Evolutionary conservation across 2,329 filamentous ascomycete genomes (phyloP).

Genomic region (Parastagonospora avenae): DNA sequence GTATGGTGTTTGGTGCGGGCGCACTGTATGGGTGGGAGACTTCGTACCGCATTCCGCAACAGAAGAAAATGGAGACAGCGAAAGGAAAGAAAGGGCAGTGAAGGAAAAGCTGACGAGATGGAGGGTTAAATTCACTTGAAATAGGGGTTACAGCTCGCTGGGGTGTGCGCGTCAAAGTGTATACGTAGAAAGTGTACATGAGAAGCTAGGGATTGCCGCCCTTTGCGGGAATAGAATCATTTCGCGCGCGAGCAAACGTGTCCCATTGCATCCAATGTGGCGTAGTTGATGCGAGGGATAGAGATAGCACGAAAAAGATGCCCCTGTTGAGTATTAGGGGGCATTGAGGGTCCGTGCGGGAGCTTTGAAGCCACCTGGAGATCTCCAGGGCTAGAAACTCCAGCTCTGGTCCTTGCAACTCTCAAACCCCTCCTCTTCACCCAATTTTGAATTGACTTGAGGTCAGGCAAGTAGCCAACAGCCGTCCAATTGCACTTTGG

Average conservation of each 20-base stretch:
- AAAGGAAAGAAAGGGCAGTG: constrained; percentile 34
- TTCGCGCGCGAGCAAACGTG: no score
- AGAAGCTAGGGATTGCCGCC: no score
- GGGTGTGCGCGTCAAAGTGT: no score
- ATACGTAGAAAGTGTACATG: no score
- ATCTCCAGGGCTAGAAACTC: constrained; percentile 31
- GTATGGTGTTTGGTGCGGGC: constrained; percentile 88
- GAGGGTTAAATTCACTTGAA: no score
- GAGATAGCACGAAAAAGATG: background rate
- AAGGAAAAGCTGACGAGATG: background rate
- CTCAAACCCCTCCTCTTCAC: constrained; percentile 24
- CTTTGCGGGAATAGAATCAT: no score
- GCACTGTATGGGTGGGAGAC: constrained; percentile 84
- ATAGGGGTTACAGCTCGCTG: no score
- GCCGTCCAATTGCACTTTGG: constrained; percentile 1
- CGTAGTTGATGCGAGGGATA: background rate
- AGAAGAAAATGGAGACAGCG: constrained; percentile 34
- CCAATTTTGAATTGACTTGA: constrained; percentile 19
- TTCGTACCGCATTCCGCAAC: constrained; percentile 52
- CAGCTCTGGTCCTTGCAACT: constrained; percentile 13
- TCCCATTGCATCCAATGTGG: no score
- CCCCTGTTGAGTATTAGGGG: background rate
- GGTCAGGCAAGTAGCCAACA: constrained; percentile 26
- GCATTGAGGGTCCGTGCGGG: constrained; percentile 15
- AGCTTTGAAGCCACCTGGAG: constrained; percentile 15